Evolutionary conservation across 2,329 filamentous ascomycete genomes (phyloP), one percentile per base, ranked within the genome.

Genomic region (Falciphora oryzae): DNA sequence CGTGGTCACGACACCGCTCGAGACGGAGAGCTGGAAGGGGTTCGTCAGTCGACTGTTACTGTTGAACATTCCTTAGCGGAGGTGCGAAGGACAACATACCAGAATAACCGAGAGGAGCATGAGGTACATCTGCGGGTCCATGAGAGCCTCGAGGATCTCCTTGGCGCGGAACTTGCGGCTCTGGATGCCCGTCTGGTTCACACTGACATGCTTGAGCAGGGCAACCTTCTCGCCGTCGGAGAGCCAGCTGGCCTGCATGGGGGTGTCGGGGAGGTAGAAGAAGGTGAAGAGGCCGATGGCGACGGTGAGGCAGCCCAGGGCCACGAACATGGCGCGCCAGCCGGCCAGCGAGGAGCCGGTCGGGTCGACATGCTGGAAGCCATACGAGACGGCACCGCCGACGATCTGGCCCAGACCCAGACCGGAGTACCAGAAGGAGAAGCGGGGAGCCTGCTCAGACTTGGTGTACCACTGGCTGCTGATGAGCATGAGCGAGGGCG

Each of bases 11-110:
- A 68, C 68, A 4, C 68, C 68, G 62, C 70, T 71, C 59, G 68
- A 68, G 16, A 69, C 62, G 27, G 85, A 1, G 75, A 75, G 13
- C 83, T 82, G 1, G 80, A 82, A 1, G 82, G 16, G 44, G 8
- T 53, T 22, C 3, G 44, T 53, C 22, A 53, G 44, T n/a, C 0
- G 3, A 3, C n/a, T 25, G 22, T 10, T 25, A 4, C 18, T 10
- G n/a, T 8, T 50, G 16, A 14, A n/a, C 3, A 6, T 3, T 7
- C 18, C 44, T 10, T 10, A 14, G 7, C 16, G 16, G 1, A 50
- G 2, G 22, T 62, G 65, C 62, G 38, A 50, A 16, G 16, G 38
- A n/a, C 65, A 61, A n/a, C 63, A 66, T 25, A 68, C 64, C 22
- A 72, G 63, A 32, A 65, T 64, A 44, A 67, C 68, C n/a, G 67